Evolutionary conservation across 176 grass and related monocot genomes (phyloP), one percentile per base, ranked within the genome.

Genomic region (Pontederia crassipes): DNA sequence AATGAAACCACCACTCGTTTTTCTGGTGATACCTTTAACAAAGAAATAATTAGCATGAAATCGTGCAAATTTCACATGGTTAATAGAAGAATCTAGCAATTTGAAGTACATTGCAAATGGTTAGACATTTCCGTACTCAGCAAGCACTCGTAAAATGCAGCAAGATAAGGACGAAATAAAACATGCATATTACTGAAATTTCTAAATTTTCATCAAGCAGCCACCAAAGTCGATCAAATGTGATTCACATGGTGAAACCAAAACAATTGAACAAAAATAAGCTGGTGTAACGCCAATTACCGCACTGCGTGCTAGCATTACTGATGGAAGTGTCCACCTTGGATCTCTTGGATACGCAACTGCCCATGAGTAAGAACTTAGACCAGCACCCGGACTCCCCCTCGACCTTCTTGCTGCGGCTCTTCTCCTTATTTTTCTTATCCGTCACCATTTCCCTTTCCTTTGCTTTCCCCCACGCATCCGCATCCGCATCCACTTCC

Each of bases 311-410:
- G 74, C 76, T 80, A 70, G 59, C 70, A 46, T 75, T 76, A 70
- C 74, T 81, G 63, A 83, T 78, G 63, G 92, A 76, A n/a, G 81
- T 68, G 75, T 85, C 87, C 59, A 97, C 87, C 66, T 88, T 97
- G 76, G 92, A 78, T 78, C 87, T 86, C 68, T 84, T 80, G 5
- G 87, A 76, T 51, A 97, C 88, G 81, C 92, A 97, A 66, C 81
- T 76, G 27, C 76, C 70, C 46, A 88, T 75, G 51, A 75, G 73
- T 12, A 77, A 84, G 63, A 91, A 62, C 67, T 78, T 89, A 89
- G 91, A 91, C 92, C 92, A 97, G 73, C 92, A 88, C 40, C 87
- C 87, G 16, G 63, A 69, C 29, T 81, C 70, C 50, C 69, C 70
- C 57, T 49, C 78, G 60, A 48, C 78, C 20, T 49, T 45, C 9